These are phyloP conservation scores for Helianthus annuus DNA, from an alignment of 129 eudicot species.

Conservation along the genomic window DNA sequence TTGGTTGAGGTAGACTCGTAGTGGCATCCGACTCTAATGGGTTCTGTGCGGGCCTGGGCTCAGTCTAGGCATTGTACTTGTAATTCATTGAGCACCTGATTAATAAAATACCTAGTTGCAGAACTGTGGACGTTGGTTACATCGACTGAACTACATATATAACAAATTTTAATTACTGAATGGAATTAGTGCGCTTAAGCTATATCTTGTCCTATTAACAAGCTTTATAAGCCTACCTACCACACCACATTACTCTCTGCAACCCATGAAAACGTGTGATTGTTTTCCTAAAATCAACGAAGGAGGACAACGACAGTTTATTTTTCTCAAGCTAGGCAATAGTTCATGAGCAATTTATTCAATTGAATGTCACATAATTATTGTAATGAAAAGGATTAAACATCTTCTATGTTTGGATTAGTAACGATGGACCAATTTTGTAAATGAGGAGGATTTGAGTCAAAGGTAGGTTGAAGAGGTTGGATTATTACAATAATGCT, in stretches of 20 bases:
- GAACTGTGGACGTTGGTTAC: too few relatives aligned
- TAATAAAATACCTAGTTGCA: too few relatives aligned
- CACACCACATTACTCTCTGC: neutral
- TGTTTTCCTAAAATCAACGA: neutral
- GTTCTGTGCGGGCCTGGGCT: too few relatives aligned
- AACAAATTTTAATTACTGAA: neutral
- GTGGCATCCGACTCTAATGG: too few relatives aligned
- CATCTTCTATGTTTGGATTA: neutral
- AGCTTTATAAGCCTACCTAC: neutral
- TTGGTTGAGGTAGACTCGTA: too few relatives aligned
- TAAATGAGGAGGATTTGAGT: neutral
- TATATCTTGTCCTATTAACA: neutral
- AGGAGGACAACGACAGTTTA: neutral
- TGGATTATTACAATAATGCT: neutral
- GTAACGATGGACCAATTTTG: neutral
- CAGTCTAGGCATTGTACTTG: too few relatives aligned
- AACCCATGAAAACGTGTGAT: neutral
- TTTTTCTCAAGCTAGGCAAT: neutral
- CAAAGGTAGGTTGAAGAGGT: slow-evolving; percentile 5
- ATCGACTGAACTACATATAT: neutral
- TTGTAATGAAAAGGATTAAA: neutral
- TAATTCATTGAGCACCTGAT: too few relatives aligned
- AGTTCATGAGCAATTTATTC: neutral
- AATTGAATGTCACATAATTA: slow-evolving; percentile 10
- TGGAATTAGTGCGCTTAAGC: slow-evolving; percentile 4